Base-by-base conservation (phyloP, 202 grass and related monocot species). In the Schoenoplectus triqueter region DNA sequence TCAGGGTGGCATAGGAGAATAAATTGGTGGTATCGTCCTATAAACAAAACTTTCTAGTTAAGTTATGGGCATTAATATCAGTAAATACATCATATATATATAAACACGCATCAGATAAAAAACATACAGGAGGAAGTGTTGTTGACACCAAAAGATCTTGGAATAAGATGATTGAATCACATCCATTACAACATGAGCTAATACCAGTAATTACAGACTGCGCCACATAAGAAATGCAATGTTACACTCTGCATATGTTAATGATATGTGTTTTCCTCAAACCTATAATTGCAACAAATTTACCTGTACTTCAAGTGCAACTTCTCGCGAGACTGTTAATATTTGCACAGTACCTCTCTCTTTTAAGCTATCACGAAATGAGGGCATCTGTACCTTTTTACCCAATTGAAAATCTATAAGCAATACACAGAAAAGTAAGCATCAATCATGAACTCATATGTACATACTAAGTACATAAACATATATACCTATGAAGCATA, bases 301-400 rank as follows among this genome's bases (percentile, higher is more conserved):
- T 93, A 96, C 96, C 93, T 99, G 96, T 90, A 99, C 87, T 86
- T 99, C 93, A 91, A 99, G 89, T 72, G 96, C 96, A 14, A 94
- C 93, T 92, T 99, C 96, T 73, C 93, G 87, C 72, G 96, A 95
- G 50, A 94, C 70, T 18, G 96, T 99, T 39, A 99, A 74, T 90
- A 99, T 99, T 92, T 99, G 96, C 64, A 99, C 71, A 20, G 90
- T 99, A 86, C 87, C 90, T 62, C 90, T 78, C 78, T 99, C 93
- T 78, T 85, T 95, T 73, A 99, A 85, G 82, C 93, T 87, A 60
- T 92, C 91, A 91, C 90, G 93, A 84, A 94, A 99, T 83, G 91
- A 91, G 19, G 96, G 96, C 80, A 95, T 84, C 84, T 92, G 90
- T 22, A 94, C 71, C 66, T 91, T 99, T 74, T 99, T 99, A 57